A percentile compares a stretch with the other conserved stretches of the same genome.
Conservation (phyloP, 2,329 filamentous ascomycete species). For the Calonectria hongkongensis region DNA sequence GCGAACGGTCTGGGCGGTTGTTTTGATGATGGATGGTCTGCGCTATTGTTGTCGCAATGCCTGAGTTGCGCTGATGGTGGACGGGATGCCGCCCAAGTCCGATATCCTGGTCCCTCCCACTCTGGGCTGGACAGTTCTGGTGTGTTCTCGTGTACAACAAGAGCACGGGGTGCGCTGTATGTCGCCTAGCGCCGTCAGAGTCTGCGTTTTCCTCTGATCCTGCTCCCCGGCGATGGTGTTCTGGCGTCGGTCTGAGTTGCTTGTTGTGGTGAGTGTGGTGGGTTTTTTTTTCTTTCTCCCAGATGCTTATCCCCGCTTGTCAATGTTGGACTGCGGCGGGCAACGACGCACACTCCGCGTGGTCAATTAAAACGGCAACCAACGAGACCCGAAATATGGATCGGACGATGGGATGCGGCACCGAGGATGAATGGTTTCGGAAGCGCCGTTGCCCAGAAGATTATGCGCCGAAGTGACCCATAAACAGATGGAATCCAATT, state of each 20-base stretch:
- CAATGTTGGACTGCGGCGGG: conserved; percentile 6
- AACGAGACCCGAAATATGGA: conserved; percentile 3
- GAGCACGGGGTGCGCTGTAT: conserved; percentile 14
- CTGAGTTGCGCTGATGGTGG: conserved; percentile 6
- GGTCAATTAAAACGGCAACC: conserved; percentile 13
- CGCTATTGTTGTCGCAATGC: conserved; percentile 11
- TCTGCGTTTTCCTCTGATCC: background rate
- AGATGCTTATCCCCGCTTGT: conserved; percentile 24
- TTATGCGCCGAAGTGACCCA: background rate
- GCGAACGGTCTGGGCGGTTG: conserved; percentile 16
- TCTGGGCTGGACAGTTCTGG: conserved; percentile 15
- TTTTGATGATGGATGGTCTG: conserved; percentile 26
- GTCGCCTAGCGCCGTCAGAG: conserved; percentile 8
- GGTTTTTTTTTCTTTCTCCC: background rate
- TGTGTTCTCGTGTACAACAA: background rate
- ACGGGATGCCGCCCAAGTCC: conserved; percentile 23
- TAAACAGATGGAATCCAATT: background rate
- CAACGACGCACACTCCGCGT: conserved; percentile 5
- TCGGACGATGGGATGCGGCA: conserved; percentile 1
- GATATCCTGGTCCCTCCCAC: conserved; percentile 34
- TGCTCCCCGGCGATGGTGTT: conserved; percentile 26
- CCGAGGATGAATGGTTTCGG: conserved; percentile 5
- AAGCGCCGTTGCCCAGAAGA: conserved; percentile 12
- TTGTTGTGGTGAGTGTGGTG: conserved; percentile 8
- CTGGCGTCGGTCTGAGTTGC: conserved; percentile 3